phyloP scores from a whole-genome alignment of 1,284 basidiomycete genomes.

The Prillingera fragicola region DNA sequence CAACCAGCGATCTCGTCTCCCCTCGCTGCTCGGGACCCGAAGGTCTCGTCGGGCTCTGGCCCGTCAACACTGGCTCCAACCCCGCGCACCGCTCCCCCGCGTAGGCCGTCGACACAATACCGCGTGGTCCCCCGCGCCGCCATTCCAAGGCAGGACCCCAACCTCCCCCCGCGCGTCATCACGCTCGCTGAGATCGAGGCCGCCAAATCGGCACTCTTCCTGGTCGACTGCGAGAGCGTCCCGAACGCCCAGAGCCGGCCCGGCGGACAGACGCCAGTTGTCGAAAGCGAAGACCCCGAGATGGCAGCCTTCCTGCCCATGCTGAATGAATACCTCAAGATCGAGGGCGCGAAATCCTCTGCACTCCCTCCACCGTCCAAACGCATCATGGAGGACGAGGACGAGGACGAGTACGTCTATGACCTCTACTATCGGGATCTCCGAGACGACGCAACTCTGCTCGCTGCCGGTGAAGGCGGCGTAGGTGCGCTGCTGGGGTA shows the following conservation, averaged over 20 bases:
- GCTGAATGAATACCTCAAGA: conserved; percentile 43
- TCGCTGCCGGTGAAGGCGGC: conserved; percentile 3
- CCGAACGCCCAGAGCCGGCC: conserved; percentile 7
- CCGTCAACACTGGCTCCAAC: conserved; percentile 1
- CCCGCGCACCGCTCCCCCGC: background rate
- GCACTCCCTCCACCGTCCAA: background rate
- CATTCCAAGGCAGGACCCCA: conserved; percentile 13
- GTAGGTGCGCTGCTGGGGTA: conserved; percentile 32
- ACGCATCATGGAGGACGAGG: conserved; percentile 18
- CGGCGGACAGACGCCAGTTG: background rate
- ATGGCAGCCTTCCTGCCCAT: conserved; percentile 47
- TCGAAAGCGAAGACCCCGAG: conserved; percentile 31
- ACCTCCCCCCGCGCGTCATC: conserved; percentile 32
- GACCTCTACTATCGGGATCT: conserved; percentile 48
- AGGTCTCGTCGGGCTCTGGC: background rate
- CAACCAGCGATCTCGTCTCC: too few relatives aligned
- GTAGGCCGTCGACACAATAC: conserved; percentile 33
- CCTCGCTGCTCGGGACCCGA: too few relatives aligned
- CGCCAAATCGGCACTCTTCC: conserved; percentile 21
- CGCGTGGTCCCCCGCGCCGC: conserved; percentile 33
- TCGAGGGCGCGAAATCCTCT: too few relatives aligned
- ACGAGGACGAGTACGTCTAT: conserved; percentile 45
- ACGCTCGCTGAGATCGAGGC: conserved; percentile 33
- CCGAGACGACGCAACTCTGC: conserved; percentile 11
- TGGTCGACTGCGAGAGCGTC: conserved; percentile 46